Base-by-base conservation (phyloP, 2,329 filamentous ascomycete genomes). In the Periconia sp. region DNA sequence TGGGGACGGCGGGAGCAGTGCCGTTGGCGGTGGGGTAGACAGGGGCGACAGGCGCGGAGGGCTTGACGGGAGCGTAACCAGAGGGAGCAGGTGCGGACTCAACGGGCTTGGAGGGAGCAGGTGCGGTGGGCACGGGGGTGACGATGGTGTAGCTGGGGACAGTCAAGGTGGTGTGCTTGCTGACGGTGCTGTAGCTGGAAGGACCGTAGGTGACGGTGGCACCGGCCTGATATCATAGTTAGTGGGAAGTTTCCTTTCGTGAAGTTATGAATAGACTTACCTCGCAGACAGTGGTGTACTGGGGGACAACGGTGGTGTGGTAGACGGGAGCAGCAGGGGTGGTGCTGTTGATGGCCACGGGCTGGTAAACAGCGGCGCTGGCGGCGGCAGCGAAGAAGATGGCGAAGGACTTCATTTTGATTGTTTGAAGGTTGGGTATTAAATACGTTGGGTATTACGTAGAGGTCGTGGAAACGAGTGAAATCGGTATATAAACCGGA, bases 381-480 rank as follows among this genome's bases (percentile, higher is more conserved):
- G 60, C 67, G 45, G 56, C 63, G 51, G 63, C 70, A 43, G 64
- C 67, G 56, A 72, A 50, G 60, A 70, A 64, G 55, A 69, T 53
- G 56, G 64, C 66, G 61, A 70, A 68, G 65, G 69, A 74, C 57
- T 66, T 67, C 74, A 76, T 76, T 49, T 69, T 76, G 72, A 70
- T 65, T 64, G 65, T 64, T 56, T 20, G 43, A 50, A 48, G 56
- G 56, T 62, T 61, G 61, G 23, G 23, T 27, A 64, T 66, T 71
- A 65, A 62, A 71, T 67, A 63, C 63, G 58, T 61, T 63, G 66
- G n/a, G 65, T 70, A 72, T 70, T 71, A 65, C 54, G 59, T 59
- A 60, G 62, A 63, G 58, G 62, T 65, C 57, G 65, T 66, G 56
- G 55, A 70, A 75, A 74, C 69, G 73, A 75, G 62, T 75, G 73